These are phyloP conservation scores for Leccinum subtestaceum DNA, from an alignment of 768 basidiomycete genomes.

Conservation along the genomic window DNA sequence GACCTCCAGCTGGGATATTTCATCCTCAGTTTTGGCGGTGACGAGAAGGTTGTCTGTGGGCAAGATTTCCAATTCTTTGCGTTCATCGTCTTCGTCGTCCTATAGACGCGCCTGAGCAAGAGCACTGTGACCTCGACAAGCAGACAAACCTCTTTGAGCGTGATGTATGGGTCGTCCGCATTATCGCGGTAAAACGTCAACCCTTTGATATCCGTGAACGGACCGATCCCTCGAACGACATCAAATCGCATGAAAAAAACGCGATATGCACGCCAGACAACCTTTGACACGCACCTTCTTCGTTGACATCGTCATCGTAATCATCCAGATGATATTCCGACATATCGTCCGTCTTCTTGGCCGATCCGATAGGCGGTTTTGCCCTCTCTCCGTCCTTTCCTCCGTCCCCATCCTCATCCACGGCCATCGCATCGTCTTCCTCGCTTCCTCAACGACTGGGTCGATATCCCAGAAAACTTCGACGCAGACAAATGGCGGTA, in stretches of 20 bases:
- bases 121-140: not conserved
- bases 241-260: not conserved
- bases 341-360: slow-evolving; percentile 58
- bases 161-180: slow-evolving; percentile 95
- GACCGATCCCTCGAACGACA: slow-evolving; percentile 51
- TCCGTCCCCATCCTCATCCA: slow-evolving; percentile 37
- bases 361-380: slow-evolving; percentile 25
- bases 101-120: slow-evolving; percentile 8
- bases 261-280: not conserved
- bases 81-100: slow-evolving; percentile 69
- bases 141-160: slow-evolving; percentile 78
- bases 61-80: slow-evolving; percentile 83
- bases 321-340: slow-evolving; percentile 87
- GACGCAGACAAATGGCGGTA: slow-evolving; percentile 23
- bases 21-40: slow-evolving; percentile 92
- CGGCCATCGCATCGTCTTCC: slow-evolving; percentile 62
- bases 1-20: slow-evolving; percentile 92
- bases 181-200: slow-evolving; percentile 89
- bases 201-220: slow-evolving; percentile 95
- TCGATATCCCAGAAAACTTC: slow-evolving; percentile 10
- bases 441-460: slow-evolving; percentile 34
- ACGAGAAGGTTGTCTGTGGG: slow-evolving; percentile 93
- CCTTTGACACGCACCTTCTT: slow-evolving; percentile 26
- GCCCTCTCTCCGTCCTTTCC: not conserved
- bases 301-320: slow-evolving; percentile 77